These are phyloP conservation scores for Paraglomus occultum DNA, from an alignment of 192 early-diverging fungal genomes.

Conservation along the genomic window DNA sequence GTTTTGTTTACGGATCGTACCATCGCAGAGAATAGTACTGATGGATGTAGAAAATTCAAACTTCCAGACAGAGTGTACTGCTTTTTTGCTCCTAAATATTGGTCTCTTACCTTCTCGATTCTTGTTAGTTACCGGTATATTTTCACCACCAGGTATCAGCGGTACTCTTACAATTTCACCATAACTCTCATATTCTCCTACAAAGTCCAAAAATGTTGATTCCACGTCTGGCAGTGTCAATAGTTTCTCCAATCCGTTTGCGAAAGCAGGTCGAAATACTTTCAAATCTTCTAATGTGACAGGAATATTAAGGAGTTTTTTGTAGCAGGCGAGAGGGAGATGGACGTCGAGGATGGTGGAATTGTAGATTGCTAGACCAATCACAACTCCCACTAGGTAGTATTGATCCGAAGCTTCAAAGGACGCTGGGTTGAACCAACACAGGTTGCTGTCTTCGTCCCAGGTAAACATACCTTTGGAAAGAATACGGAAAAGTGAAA, in stretches of 20 bases:
- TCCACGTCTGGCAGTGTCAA: constrained; percentile 84
- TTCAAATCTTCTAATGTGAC: constrained; percentile 78
- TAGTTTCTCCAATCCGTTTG: constrained; percentile 78
- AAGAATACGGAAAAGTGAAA: constrained; percentile 14
- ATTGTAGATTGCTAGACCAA: constrained; percentile 94
- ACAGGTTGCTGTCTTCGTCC: constrained; percentile 62
- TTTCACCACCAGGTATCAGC: constrained; percentile 60
- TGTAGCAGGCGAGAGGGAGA: constrained; percentile 77
- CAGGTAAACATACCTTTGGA: constrained; percentile 61
- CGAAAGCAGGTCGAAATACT: constrained; percentile 70
- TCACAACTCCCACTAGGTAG: constrained; percentile 86
- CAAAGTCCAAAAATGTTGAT: constrained; percentile 80
- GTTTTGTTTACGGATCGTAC: neutral
- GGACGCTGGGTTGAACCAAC: constrained; percentile 77
- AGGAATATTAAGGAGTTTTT: constrained; percentile 79
- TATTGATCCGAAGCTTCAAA: constrained; percentile 81
- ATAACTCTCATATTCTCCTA: constrained; percentile 68
- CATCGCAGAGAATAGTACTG: neutral
- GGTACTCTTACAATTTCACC: constrained; percentile 63
- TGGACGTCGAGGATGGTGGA: constrained; percentile 90
- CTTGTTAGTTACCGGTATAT: constrained; percentile 58
- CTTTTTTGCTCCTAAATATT: too few relatives aligned
- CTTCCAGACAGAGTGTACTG: too few relatives aligned
- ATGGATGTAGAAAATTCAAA: neutral
- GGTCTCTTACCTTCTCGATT: constrained; percentile 44